Evolutionary conservation across 2,329 filamentous ascomycete species (phyloP), one percentile per base, ranked within the genome.

Genomic region (Diatrype stigma): DNA sequence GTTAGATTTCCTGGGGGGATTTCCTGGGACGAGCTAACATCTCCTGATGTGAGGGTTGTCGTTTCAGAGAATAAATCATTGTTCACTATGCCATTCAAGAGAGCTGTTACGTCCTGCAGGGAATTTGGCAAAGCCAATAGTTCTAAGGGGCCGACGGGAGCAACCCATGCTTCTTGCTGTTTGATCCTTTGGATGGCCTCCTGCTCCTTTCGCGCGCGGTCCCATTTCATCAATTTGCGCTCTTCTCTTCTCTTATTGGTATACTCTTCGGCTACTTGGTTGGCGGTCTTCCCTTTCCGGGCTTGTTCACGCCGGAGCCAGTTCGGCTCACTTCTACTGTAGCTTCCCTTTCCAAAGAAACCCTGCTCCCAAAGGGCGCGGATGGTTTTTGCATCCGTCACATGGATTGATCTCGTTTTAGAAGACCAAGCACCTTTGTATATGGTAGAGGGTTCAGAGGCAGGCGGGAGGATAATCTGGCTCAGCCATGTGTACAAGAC

Each of bases 281-380:
- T 75, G 30, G 82, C 79, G 23, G 84, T 72, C 16, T 85, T 70
- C 11, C 88, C 88, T 52, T 79, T 79, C 47, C 86, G 81, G 26
- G 86, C 84, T 68, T 89, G 87, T 69, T 96, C 90, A 56, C 88
- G 80, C 57, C 89, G 88, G 47, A 96, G 70, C 94, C 94, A 99
- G 60, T 85, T 94, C 3, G 93, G 93, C 68, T 99, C 93, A 75
- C 92, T 96, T 61, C 95, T 84, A 73, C 92, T 96, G 52, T 97
- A 75, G 60, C 78, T 93, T 42, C 94, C 94, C 70, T 96, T 96
- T 45, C 95, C 95, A 70, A 93, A 99, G 71, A 99, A 99, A 5
- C 94, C 94, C 73, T 95, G 90, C 70, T 96, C 89, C 94, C 95
- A 99, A 22, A 99, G 71, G 1, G 86, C 90, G 49, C 87, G 80